Percentiles rank a stretch among this genome's conserved stretches.
These are phyloP conservation scores for Alternaria ventricosa DNA, from an alignment of 2,329 filamentous ascomycete genomes.

Conservation along the genomic window DNA sequence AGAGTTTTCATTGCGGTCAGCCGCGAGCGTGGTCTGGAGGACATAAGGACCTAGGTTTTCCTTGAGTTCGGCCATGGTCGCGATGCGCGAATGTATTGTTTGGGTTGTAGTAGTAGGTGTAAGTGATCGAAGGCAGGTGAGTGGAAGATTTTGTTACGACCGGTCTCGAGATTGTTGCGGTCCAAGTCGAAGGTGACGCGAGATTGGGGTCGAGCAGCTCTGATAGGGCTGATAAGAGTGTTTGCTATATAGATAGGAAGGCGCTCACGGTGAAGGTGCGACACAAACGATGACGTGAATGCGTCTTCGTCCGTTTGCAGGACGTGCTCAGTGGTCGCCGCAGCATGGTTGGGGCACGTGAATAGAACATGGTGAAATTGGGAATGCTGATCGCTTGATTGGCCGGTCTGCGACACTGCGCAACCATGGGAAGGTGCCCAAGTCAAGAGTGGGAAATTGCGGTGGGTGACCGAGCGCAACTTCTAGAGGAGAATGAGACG, in stretches of 20 bases:
- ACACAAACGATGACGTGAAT: constrained; percentile 6
- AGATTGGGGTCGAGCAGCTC: background rate
- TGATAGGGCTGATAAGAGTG: constrained; percentile 3
- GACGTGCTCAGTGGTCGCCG: background rate
- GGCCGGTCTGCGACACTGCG: background rate
- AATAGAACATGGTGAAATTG: background rate
- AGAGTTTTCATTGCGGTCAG: constrained; percentile 10
- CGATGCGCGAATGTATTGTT: background rate
- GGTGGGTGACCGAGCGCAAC: background rate
- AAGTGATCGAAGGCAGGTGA: background rate
- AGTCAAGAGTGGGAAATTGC: background rate
- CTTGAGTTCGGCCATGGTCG: constrained; percentile 22
- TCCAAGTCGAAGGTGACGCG: background rate
- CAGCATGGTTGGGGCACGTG: background rate
- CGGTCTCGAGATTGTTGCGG: background rate
- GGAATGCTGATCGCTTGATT: background rate
- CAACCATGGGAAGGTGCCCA: background rate
- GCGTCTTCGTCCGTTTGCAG: background rate
- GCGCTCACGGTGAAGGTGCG: constrained; percentile 9
- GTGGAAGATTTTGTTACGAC: background rate
- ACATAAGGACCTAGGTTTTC: constrained; percentile 17
- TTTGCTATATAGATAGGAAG: constrained; percentile 14
- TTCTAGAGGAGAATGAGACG: background rate
- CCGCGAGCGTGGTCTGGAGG: constrained; percentile 14
- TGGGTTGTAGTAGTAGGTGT: background rate